Base-by-base conservation (phyloP, 768 basidiomycete species). In the Lentinula sp. region DNA sequence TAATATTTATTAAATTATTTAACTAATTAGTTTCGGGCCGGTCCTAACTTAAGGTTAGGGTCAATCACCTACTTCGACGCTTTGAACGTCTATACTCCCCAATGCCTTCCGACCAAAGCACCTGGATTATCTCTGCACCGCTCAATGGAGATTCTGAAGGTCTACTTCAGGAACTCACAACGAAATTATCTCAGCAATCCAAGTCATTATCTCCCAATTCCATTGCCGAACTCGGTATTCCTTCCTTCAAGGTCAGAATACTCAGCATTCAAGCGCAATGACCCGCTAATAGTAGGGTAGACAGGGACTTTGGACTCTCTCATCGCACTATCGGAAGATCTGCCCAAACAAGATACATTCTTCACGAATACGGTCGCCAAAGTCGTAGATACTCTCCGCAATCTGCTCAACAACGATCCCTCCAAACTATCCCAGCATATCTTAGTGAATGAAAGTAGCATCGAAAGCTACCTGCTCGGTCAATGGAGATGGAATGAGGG, bases 91-190 rank as follows among this genome's bases (percentile, higher is more conserved):
- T 16, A 9, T 45, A 9, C 31, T 9, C 16, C 32, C 32, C 57
- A 32, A 97, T 97, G 95, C 95, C 95, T 61, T 95, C 93, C 70
- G 95, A 97, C 79, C 88, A 95, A 73, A 90, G 91, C 65, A 95
- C 93, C 66, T 98, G 95, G 95, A 76, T 98, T 65, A 80, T 97
- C 63, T 80, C 94, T 46, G 85, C 92, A 2, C 95, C 95, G 11
- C 83, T 87, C 64, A 87, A 93, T 71, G 92, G 91, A 18, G 93
- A 97, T 67, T 80, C 92, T 0, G 90, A 91, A 62, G 86, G 87
- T 5, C 74, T 91, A 34, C 72, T 81, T 51, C 85, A 88, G 65
- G 89, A 91, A 63, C 68, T 93, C 16, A 67, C 78, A 9, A 71
- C 84, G 21, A 91, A 89, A 70, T 78, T 94, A 40, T 71, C 74